Percentiles rank a stretch among this genome's conserved stretches.
Evolutionary conservation across 768 basidiomycete genomes (phyloP).

Genomic region (Dioszegia hungarica): DNA sequence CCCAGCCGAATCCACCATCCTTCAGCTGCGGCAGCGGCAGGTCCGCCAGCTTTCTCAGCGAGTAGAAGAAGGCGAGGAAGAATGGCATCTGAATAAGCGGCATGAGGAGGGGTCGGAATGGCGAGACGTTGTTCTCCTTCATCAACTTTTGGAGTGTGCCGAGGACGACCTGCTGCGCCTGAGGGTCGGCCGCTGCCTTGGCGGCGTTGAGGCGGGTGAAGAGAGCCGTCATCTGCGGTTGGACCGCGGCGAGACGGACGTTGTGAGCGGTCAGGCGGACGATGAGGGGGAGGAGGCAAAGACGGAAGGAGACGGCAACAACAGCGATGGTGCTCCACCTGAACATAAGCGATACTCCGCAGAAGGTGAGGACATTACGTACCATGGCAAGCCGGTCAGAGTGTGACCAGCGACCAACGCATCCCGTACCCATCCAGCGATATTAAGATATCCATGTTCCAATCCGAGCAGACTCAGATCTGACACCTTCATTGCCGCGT

Average conservation of each 20-base stretch:
- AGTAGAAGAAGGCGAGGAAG: constrained; percentile 78
- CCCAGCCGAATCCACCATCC: constrained; percentile 66
- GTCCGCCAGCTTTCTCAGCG: constrained; percentile 64
- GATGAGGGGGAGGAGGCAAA: constrained; percentile 50
- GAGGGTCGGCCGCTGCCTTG: constrained; percentile 49
- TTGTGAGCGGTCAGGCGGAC: constrained; percentile 63
- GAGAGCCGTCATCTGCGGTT: constrained; percentile 58
- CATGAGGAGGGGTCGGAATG: constrained; percentile 56
- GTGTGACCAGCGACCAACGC: constrained; percentile 38
- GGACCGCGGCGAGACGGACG: constrained; percentile 62
- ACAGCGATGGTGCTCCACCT: constrained; percentile 47
- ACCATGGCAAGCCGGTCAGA: constrained; percentile 45
- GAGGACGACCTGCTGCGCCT: constrained; percentile 52
- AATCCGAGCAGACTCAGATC: constrained; percentile 43
- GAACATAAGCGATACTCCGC: not conserved
- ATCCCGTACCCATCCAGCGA: constrained; percentile 42
- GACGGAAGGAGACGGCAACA: constrained; percentile 50
- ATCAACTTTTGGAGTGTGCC: constrained; percentile 58
- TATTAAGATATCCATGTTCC: constrained; percentile 33
- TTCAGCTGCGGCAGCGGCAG: constrained; percentile 69
- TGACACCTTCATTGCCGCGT: constrained; percentile 37
- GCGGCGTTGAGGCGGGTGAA: constrained; percentile 56
- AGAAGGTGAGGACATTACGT: not conserved
- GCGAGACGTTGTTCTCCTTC: constrained; percentile 62
- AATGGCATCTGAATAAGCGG: constrained; percentile 69